Evolutionary conservation across 2,329 filamentous ascomycete genomes (phyloP).

Genomic region (Dendryphion nanum): DNA sequence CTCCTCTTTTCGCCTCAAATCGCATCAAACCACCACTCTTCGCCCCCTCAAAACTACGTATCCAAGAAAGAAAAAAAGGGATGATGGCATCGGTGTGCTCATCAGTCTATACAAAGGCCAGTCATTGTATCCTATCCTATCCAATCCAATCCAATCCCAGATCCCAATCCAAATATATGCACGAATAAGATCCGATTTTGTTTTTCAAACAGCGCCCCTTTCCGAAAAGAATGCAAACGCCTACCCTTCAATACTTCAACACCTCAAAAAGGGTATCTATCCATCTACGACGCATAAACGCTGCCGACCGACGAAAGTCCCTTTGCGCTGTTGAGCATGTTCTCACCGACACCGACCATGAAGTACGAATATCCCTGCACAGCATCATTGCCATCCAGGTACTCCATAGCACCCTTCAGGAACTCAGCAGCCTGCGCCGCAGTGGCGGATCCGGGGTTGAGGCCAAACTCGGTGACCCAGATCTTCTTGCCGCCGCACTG

Average conservation of each 20-base stretch:
- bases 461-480: slow-evolving; percentile 41
- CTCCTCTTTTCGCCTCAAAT: too few relatives aligned
- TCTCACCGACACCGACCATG: slow-evolving; percentile 32
- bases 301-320: slow-evolving; percentile 22
- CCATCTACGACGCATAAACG: slow-evolving; percentile 26
- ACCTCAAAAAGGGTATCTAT: neutral
- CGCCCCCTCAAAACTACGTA: too few relatives aligned
- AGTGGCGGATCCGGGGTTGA: slow-evolving; percentile 27
- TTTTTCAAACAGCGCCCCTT: neutral
- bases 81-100: too few relatives aligned
- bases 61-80: too few relatives aligned
- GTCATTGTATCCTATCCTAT: too few relatives aligned
- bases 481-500: slow-evolving; percentile 30
- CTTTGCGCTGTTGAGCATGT: slow-evolving; percentile 26
- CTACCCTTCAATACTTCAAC: neutral
- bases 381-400: slow-evolving; percentile 28
- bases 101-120: too few relatives aligned
- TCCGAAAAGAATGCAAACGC: slow-evolving; percentile 4
- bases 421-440: slow-evolving; percentile 30
- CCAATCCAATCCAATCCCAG: too few relatives aligned
- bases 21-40: too few relatives aligned
- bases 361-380: slow-evolving; percentile 40
- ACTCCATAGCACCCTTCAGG: slow-evolving; percentile 33
- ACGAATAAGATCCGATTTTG: too few relatives aligned
- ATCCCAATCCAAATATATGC: too few relatives aligned